Conservation (phyloP, 2,329 filamentous ascomycete genomes). For the Colletotrichum nymphaeae region DNA sequence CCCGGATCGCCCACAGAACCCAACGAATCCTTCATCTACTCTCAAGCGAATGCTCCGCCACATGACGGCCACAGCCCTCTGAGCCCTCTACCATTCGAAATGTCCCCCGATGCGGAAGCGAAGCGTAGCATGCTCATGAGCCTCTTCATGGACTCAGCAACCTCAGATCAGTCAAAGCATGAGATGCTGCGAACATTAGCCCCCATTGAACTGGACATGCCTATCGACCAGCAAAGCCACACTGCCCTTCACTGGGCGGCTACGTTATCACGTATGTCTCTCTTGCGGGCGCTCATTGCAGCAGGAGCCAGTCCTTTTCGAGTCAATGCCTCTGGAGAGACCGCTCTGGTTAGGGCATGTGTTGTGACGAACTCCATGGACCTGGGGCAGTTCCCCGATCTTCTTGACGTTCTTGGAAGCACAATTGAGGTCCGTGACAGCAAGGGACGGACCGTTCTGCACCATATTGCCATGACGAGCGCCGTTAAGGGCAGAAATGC, state of each 20-base stretch:
- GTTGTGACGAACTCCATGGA: constrained; percentile 95
- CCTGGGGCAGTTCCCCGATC: constrained; percentile 87
- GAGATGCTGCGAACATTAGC: constrained; percentile 82
- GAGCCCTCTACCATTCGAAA: constrained; percentile 71
- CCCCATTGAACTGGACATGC: constrained; percentile 87
- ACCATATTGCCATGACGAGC: constrained; percentile 96
- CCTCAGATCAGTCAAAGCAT: constrained; percentile 78
- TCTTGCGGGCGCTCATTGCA: constrained; percentile 83
- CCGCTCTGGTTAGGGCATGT: constrained; percentile 91
- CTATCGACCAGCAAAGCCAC: constrained; percentile 88
- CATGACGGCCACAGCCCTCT: constrained; percentile 68
- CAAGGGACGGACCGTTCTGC: constrained; percentile 89
- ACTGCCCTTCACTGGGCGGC: constrained; percentile 97
- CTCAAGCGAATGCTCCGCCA: constrained; percentile 51
- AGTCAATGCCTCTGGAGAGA: constrained; percentile 90
- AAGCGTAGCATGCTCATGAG: constrained; percentile 87
- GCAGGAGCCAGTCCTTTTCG: constrained; percentile 89
- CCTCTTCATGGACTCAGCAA: constrained; percentile 80
- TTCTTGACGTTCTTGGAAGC: constrained; percentile 87
- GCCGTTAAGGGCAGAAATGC: constrained; percentile 93
- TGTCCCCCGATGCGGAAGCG: constrained; percentile 75
- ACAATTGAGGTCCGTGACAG: constrained; percentile 93
- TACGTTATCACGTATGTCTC: constrained; percentile 85
- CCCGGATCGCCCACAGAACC: constrained; percentile 82
- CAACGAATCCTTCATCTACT: constrained; percentile 82